Base-by-base conservation (phyloP, 352 stramenopile genomes). In the Globisporangium mamillatum region DNA sequence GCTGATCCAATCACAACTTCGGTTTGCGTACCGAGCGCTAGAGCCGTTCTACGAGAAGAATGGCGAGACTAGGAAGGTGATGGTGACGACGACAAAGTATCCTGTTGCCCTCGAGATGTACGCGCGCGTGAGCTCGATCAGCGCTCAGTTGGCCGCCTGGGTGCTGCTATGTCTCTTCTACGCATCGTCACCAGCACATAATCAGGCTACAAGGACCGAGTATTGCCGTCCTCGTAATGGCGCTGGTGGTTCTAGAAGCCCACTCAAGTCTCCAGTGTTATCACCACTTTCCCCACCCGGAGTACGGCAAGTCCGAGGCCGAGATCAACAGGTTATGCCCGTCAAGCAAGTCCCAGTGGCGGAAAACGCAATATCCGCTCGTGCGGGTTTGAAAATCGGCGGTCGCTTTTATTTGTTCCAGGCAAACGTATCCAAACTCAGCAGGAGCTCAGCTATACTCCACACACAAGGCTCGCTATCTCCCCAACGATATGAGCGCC, bases 131-230 rank as follows among this genome's bases (percentile, higher is more conserved):
- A 88, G 82, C 60, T 74, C 72, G 0, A 88, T 86, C 60, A 75
- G 68, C 20, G 79, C 82, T 3, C 73, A 80, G n/a, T 65, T 92
- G 12, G 74, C 67, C 1, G 77, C 80, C 2, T 91, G 75, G 73
- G 65, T 74, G 27, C 61, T 79, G 4, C 69, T 84, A 7, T 86
- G 79, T 57, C 66, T 82, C 2, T 73, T 70, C 32, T 79, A 69
- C 14, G 32, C 44, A 50, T 22, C 25, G 1, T 29, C 41, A 1
- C 20, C 60, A 16, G 9, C 18, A 22, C 7, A 10, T 29, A n/a
- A 10, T 27, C 29, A 48, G 29, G 9, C 18, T 41, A 22, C 3
- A 8, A 24, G 9, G 12, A 18, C 14, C 27, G 16, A 52, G 44
- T 12, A 52, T 24, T 24, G 18, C 18, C 18, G 50, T 29, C 50